A percentile compares a stretch with the other conserved stretches of the same genome.
Evolutionary conservation across 2,329 filamentous ascomycete genomes (phyloP).

Genomic region (Botrytis fragariae): DNA sequence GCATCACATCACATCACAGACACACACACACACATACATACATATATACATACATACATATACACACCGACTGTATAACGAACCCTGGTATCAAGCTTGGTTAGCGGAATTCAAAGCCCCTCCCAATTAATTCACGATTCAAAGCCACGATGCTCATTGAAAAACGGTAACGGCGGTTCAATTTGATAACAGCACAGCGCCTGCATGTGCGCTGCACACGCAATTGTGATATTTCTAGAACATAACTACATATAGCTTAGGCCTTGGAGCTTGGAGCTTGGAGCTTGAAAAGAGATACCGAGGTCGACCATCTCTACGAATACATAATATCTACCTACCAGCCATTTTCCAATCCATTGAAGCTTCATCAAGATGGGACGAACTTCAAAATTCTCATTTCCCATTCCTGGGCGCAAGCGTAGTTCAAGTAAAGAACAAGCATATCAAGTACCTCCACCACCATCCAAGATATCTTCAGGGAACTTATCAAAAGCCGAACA

Average conservation of each 20-base stretch:
- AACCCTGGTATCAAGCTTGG: background rate
- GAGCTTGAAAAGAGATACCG: background rate
- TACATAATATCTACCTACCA: background rate
- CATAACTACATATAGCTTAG: background rate
- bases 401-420: conserved; percentile 37
- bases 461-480: conserved; percentile 3
- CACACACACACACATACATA: background rate
- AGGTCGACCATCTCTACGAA: background rate
- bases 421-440: conserved; percentile 23
- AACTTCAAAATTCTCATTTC: conserved; percentile 40
- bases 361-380: conserved; percentile 35
- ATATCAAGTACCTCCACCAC: conserved; percentile 8
- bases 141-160: conserved; percentile 20
- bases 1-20: background rate
- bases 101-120: conserved; percentile 6
- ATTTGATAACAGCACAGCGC: conserved; percentile 12
- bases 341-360: background rate
- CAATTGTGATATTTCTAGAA: background rate
- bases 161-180: conserved; percentile 7
- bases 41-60: background rate
- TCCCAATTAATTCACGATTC: conserved; percentile 6
- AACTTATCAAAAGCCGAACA: conserved; percentile 37
- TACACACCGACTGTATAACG: background rate
- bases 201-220: conserved; percentile 12
- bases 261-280: background rate